A percentile compares a stretch with the other conserved stretches of the same genome.
Evolutionary conservation across 352 stramenopile genomes (phyloP).

Genomic region (Sclerospora graminicola): DNA sequence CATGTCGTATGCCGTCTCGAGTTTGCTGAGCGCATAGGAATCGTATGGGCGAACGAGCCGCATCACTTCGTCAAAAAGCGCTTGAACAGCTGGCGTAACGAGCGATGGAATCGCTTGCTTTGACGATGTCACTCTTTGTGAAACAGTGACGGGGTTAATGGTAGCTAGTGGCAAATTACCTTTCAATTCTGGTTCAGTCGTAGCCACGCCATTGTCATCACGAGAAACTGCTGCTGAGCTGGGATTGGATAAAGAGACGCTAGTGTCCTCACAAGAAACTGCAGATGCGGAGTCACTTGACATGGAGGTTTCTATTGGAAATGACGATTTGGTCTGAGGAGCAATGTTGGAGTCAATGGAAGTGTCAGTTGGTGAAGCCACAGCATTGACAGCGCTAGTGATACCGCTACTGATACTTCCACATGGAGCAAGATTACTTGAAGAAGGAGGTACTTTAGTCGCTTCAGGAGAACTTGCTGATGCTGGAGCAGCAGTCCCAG

Average conservation of each 20-base stretch:
- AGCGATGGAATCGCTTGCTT: slow-evolving; percentile 8
- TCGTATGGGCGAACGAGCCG: slow-evolving; percentile 54
- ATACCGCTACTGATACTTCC: neutral
- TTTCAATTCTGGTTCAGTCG: too few relatives aligned
- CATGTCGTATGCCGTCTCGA: slow-evolving; percentile 54
- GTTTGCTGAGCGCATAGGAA: slow-evolving; percentile 52
- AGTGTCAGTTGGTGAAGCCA: neutral
- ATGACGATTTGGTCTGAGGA: neutral
- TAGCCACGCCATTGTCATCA: too few relatives aligned
- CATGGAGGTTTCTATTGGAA: neutral
- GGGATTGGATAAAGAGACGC: too few relatives aligned
- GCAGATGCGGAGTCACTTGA: too few relatives aligned
- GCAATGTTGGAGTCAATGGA: neutral
- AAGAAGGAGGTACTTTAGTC: neutral
- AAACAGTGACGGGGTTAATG: neutral
- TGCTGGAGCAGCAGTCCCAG: slow-evolving; percentile 4
- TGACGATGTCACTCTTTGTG: neutral
- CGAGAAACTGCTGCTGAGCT: too few relatives aligned
- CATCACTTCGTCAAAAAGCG: slow-evolving; percentile 56
- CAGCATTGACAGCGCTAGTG: neutral
- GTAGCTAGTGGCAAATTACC: neutral
- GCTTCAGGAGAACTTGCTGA: neutral
- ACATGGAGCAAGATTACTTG: neutral
- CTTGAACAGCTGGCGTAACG: slow-evolving; percentile 26
- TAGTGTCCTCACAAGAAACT: too few relatives aligned